phyloP scores from a whole-genome alignment of 176 grass and related monocot genomes.

The Aechmea fasciata region DNA sequence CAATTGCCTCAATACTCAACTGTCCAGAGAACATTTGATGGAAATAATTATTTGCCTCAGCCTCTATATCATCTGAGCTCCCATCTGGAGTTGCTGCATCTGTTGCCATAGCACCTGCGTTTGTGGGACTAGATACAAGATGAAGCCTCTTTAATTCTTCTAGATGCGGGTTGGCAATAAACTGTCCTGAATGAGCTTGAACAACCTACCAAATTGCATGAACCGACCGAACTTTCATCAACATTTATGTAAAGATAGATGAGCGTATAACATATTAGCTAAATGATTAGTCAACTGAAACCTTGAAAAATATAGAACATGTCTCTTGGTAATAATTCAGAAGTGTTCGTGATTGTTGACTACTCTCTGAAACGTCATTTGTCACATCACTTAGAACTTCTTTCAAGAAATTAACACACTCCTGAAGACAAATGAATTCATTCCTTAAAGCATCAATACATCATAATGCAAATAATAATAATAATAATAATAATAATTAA shows the following conservation, averaged over 20 bases:
- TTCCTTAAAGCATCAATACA: neutral
- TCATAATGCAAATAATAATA: conserved; percentile 4
- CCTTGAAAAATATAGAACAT: conserved; percentile 69
- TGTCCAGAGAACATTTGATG: conserved; percentile 91
- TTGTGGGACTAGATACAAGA: conserved; percentile 40
- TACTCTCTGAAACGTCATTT: conserved; percentile 30
- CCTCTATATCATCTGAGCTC: conserved; percentile 56
- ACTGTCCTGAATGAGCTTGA: conserved; percentile 53
- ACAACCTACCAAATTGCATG: conserved; percentile 44
- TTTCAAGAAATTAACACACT: conserved; percentile 78
- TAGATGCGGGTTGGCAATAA: conserved; percentile 45
- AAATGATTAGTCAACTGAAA: conserved; percentile 2
- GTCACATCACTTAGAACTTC: conserved; percentile 36
- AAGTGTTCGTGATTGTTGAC: conserved; percentile 35
- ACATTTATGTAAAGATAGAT: neutral
- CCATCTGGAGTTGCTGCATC: conserved; percentile 34
- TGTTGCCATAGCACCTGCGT: conserved; percentile 27
- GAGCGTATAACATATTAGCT: neutral
- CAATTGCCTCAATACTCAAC: conserved; percentile 65
- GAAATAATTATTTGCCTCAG: conserved; percentile 70
- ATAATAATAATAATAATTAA: neutral
- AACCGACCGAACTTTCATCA: neutral
- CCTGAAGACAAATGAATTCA: conserved; percentile 29
- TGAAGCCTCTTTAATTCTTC: conserved; percentile 77
- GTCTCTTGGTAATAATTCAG: conserved; percentile 46